A percentile compares a stretch with the other conserved stretches of the same genome.
Evolutionary conservation across 495 filamentous ascomycete species (phyloP).

Genomic region (Staphylotrichum longicolle): DNA sequence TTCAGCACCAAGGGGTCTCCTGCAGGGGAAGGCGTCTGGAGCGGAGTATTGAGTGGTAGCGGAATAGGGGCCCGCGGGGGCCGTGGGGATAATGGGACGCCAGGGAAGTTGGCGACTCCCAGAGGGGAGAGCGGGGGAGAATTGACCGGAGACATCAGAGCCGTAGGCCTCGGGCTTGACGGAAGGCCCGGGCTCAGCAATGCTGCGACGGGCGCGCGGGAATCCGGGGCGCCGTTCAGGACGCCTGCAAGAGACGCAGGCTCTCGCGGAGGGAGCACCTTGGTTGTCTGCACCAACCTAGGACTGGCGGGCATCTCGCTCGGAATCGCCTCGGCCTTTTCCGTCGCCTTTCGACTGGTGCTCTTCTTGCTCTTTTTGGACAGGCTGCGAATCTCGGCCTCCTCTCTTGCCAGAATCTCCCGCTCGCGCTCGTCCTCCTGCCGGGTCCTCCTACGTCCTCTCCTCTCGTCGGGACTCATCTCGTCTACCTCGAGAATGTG

Average conservation of each 20-base stretch:
- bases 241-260: slow-evolving; percentile 50
- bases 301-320: slow-evolving; percentile 35
- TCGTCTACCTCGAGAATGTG: slow-evolving; percentile 68
- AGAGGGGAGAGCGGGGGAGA: slow-evolving; percentile 70
- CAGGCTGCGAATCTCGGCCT: slow-evolving; percentile 61
- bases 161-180: slow-evolving; percentile 81
- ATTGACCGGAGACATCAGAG: slow-evolving; percentile 65
- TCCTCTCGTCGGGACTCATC: slow-evolving; percentile 50
- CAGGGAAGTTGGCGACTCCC: slow-evolving; percentile 48
- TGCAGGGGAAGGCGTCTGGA: slow-evolving; percentile 53
- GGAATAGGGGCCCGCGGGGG: slow-evolving; percentile 64
- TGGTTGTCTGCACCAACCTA: slow-evolving; percentile 30
- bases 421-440: slow-evolving; percentile 84
- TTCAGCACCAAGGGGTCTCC: slow-evolving; percentile 35
- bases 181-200: slow-evolving; percentile 86
- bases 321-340: slow-evolving; percentile 31
- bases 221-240: slow-evolving; percentile 38
- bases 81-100: slow-evolving; percentile 69
- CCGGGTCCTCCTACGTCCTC: slow-evolving; percentile 81
- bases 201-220: slow-evolving; percentile 44
- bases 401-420: slow-evolving; percentile 61
- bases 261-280: slow-evolving; percentile 28
- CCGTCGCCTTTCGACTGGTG: slow-evolving; percentile 44
- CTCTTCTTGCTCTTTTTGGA: slow-evolving; percentile 64
- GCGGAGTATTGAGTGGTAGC: slow-evolving; percentile 60